Base-by-base conservation (phyloP, 2,329 filamentous ascomycete species). In the Scolecobasidium constrictum region DNA sequence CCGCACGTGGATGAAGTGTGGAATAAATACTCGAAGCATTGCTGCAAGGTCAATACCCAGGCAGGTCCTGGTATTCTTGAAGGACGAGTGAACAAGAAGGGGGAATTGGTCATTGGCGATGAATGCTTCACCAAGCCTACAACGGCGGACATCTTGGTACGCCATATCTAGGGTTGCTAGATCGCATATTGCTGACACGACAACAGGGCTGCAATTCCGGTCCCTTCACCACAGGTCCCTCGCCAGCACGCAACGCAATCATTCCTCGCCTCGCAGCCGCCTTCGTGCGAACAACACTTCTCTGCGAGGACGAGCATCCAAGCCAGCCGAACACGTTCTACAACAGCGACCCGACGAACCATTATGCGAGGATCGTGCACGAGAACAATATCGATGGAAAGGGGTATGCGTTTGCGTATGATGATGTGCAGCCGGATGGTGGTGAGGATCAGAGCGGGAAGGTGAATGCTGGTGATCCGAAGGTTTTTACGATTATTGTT, bases 221-320 rank as follows among this genome's bases (percentile, higher is more conserved):
- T 0, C 76, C 77, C 0, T 81, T 82, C 49, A 63, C 66, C 49
- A 53, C 64, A 36, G 53, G 71, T 46, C 51, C 54, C 3, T 62
- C 61, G 11, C 53, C 54, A 3, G 59, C 63, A 44, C 62, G 64
- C n/a, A 67, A 68, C 46, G 78, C 78, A 28, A 73, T 88, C 43
- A 78, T 79, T 5, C 82, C 85, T 0, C 71, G 85, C n/a, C 63
- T 92, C 12, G 74, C 81, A 0, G 84, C 85, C 1, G 83, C 81
- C 1, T 75, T 90, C 53, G 86, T 88, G 61, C 73, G 85, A 16
- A 78, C 75, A 22, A 88, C 81, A 9, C 61, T 90, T 47, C 60
- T 83, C 38, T 54, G 60, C 4, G 57, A 59, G 5, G 59, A 64
- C 13, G 53, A 55, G 48, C 56, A 66, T 43, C 47, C 52, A 11